Conservation (phyloP, 192 early-diverging fungal genomes). For the Podila epigama region DNA sequence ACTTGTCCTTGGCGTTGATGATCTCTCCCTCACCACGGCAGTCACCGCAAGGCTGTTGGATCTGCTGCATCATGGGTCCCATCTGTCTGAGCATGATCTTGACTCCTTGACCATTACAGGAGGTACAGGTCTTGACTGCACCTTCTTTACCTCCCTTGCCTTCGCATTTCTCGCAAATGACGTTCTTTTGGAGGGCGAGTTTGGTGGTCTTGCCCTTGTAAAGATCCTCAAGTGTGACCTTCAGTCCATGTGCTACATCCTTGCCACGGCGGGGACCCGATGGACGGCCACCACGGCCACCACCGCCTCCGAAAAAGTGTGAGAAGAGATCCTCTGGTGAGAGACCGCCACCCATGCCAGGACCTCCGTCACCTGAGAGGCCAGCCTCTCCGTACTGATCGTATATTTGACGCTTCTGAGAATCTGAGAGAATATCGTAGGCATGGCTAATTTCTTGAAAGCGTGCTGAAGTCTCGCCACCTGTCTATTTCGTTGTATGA, state of each 20-base stretch:
- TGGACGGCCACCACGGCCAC: constrained; percentile 71
- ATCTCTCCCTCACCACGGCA: no score
- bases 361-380: constrained; percentile 73
- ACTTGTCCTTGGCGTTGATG: no score
- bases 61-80: constrained; percentile 99
- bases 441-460: constrained; percentile 99
- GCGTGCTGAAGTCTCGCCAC: constrained; percentile 69
- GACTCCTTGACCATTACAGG: constrained; percentile 89
- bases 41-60: constrained; percentile 93
- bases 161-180: constrained; percentile 90
- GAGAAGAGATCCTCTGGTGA: constrained; percentile 94
- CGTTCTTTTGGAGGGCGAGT: constrained; percentile 90
- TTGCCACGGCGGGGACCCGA: constrained; percentile 90
- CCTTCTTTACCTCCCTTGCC: constrained; percentile 96
- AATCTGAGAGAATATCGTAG: constrained; percentile 92
- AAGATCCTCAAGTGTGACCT: constrained; percentile 87
- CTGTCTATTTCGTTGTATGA: constrained; percentile 33
- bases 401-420: constrained; percentile 88
- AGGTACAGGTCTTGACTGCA: constrained; percentile 78
- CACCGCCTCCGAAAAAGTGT: constrained; percentile 91
- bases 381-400: constrained; percentile 95
- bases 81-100: constrained; percentile 88
- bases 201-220: constrained; percentile 90
- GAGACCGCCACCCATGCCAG: constrained; percentile 63
- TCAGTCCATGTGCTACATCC: constrained; percentile 87